phyloP scores from a whole-genome alignment of 2,329 filamentous ascomycete genomes.

The Davidsoniella neocaledoniae region DNA sequence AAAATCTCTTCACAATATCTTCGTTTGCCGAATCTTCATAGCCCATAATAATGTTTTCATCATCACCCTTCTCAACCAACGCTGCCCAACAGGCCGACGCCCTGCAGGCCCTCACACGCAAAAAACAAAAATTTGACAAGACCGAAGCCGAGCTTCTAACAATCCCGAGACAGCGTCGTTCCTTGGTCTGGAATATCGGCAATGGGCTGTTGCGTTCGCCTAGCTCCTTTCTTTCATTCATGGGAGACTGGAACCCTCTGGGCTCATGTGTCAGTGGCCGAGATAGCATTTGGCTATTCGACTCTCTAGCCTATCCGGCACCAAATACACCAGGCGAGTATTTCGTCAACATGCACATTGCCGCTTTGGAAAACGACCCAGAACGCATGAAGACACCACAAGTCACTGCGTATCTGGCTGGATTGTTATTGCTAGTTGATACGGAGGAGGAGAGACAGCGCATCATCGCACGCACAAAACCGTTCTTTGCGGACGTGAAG shows the following conservation, averaged over 20 bases:
- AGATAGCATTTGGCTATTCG: slow-evolving; percentile 74
- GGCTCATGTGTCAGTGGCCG: slow-evolving; percentile 40
- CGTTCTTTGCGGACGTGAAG: slow-evolving; percentile 62
- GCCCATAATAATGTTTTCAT: too few species aligned
- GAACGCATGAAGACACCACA: too few species aligned
- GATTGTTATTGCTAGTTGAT: slow-evolving; percentile 45
- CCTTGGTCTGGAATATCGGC: not conserved
- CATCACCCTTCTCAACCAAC: too few species aligned
- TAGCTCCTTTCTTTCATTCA: slow-evolving; percentile 27
- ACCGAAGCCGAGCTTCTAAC: slow-evolving; percentile 30
- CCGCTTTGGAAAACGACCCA: not conserved
- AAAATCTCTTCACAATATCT: too few species aligned
- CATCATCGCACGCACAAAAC: slow-evolving; percentile 51
- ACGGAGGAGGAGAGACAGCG: slow-evolving; percentile 40
- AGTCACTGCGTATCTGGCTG: slow-evolving; percentile 25
- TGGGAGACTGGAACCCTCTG: slow-evolving; percentile 39
- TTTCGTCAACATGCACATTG: not conserved
- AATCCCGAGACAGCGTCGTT: slow-evolving; percentile 12
- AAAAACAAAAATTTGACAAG: slow-evolving; percentile 31
- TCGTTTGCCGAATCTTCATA: too few species aligned
- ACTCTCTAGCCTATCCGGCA: slow-evolving; percentile 43
- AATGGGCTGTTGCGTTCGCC: not conserved
- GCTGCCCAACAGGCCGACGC: slow-evolving; percentile 21
- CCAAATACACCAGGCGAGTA: not conserved
- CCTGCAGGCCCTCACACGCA: slow-evolving; percentile 34